Conservation (phyloP, 2,329 filamentous ascomycete genomes). For the Fonsecaea monophora region DNA sequence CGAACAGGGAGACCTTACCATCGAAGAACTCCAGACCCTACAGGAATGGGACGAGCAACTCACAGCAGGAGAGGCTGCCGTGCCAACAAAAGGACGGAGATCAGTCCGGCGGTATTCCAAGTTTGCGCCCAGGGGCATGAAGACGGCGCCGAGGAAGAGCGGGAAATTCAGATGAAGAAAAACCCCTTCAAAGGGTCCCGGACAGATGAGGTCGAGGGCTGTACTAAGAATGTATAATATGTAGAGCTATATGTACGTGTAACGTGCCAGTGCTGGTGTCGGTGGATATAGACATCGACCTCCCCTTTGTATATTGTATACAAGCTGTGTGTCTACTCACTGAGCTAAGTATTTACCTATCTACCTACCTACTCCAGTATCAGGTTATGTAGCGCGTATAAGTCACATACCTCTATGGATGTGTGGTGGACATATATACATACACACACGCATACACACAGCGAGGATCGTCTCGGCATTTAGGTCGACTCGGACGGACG, state of each 20-base stretch:
- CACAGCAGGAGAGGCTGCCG: neutral
- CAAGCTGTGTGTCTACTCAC: too few relatives aligned
- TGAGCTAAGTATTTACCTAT: neutral
- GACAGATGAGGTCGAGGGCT: neutral
- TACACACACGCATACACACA: too few relatives aligned
- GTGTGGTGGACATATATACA: too few relatives aligned
- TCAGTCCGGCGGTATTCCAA: slow-evolving; percentile 17
- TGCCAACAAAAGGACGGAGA: slow-evolving; percentile 1
- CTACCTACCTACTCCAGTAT: neutral
- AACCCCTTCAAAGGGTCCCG: neutral
- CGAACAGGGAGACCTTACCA: slow-evolving; percentile 34
- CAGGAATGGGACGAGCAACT: slow-evolving; percentile 11
- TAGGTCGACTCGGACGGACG: too few relatives aligned
- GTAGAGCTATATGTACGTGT: neutral
- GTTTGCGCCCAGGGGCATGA: slow-evolving; percentile 12
- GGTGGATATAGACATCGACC: neutral
- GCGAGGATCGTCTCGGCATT: too few relatives aligned
- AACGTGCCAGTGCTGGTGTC: too few relatives aligned
- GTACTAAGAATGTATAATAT: neutral
- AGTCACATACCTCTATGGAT: too few relatives aligned
- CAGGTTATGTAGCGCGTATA: too few relatives aligned
- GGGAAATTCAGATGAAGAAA: slow-evolving; percentile 7
- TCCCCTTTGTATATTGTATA: neutral
- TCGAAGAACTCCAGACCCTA: slow-evolving; percentile 35
- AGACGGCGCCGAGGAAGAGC: slow-evolving; percentile 17